Base-by-base conservation (phyloP, 164 flowering plant species). In the Stephania japonica region DNA sequence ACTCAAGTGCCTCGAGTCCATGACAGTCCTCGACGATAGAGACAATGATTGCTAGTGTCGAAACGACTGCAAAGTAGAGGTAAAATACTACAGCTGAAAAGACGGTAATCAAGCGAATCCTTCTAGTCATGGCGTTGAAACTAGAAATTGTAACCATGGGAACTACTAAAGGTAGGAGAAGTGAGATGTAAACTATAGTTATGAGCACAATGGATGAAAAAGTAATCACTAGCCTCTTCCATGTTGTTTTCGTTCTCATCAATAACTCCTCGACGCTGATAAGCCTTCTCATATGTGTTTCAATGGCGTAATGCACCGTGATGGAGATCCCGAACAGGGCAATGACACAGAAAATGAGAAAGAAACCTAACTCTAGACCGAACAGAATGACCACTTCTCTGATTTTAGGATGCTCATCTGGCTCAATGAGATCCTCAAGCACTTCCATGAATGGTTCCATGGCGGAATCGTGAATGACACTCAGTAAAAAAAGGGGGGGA, bases 191-290 rank as follows among this genome's bases (percentile, higher is more conserved):
- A 10, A 42, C 68, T 1, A 67, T 3, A 6, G 70, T 62, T 41
- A 77, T 6, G 59, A 70, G 71, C 5, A 24, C 61, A 32, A 71
- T 61, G 16, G n/a, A 75, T 5, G 75, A 65, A 70, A 74, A 72
- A 21, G 84, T 81, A 72, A 81, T 70, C 9, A 67, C 13, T 5
- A 71, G 73, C 10, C 72, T 70, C 72, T 42, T 79, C 84, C 81
- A 81, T 14, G 63, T 63, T 14, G 19, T 23, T 7, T 16, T 47
- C 11, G 75, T 73, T 63, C 25, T 75, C n/a, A 41, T 59, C 2
- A 74, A 6, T 69, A 73, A 12, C 68, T 68, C 71, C 42, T 65
- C 38, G 38, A 32, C 38, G 38, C 38, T 32, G 38, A 32, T 32
- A 32, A 32, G 38, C 38, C 38, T 77, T 74, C 21, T 75, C 47